A percentile compares a stretch with the other conserved stretches of the same genome.
Evolutionary conservation across 75 land plant genomes (phyloP).

Genomic region (Pinus taeda): DNA sequence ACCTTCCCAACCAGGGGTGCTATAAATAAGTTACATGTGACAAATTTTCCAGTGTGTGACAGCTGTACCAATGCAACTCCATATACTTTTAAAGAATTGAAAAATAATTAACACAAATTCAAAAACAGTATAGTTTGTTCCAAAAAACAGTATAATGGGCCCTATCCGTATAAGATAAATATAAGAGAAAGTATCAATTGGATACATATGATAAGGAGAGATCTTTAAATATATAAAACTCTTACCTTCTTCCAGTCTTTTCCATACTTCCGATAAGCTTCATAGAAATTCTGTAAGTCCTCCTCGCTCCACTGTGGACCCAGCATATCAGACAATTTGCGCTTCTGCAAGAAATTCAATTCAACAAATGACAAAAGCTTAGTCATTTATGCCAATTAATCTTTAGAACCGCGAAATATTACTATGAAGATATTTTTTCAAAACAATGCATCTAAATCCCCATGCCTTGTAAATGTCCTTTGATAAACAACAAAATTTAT

Average conservation of each 20-base stretch:
- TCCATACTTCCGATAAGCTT: constrained; percentile 82
- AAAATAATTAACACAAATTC: no score
- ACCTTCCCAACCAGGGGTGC: no score
- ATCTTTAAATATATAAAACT: background rate
- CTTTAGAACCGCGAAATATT: no score
- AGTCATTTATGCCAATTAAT: no score
- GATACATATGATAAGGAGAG: background rate
- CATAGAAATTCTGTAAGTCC: constrained; percentile 81
- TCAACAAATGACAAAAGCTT: no score
- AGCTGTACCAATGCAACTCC: no score
- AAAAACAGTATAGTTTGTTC: background rate
- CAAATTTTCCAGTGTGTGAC: no score
- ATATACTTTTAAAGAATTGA: background rate
- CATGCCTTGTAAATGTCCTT: no score
- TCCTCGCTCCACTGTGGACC: constrained; percentile 92
- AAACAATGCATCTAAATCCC: no score
- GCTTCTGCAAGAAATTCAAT: constrained; percentile 36
- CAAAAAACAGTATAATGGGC: background rate
- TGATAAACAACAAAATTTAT: no score
- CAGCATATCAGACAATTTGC: constrained; percentile 75
- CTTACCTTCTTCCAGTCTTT: constrained; percentile 93
- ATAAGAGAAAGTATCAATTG: background rate
- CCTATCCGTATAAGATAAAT: background rate
- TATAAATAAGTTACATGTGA: no score
- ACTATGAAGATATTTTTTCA: no score